Evolutionary conservation across 2,329 filamentous ascomycete genomes (phyloP).

Genomic region (Metarhizium sp.): DNA sequence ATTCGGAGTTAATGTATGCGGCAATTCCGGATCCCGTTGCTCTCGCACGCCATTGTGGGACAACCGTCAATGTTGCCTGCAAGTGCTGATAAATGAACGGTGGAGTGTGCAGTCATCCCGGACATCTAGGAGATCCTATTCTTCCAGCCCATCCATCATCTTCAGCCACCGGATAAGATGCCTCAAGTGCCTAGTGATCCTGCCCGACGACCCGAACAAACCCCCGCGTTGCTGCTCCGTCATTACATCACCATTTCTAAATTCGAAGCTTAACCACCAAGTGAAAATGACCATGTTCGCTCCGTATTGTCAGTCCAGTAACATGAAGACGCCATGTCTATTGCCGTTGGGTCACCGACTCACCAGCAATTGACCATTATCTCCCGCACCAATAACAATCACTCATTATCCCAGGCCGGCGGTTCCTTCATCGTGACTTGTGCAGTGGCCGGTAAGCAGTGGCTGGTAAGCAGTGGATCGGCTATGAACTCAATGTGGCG

Average conservation of each 20-base stretch:
- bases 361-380: neutral
- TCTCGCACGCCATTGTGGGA: neutral
- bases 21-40: neutral
- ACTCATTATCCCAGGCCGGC: neutral
- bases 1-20: no score
- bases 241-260: no score
- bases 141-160: neutral
- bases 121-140: neutral
- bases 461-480: no score
- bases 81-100: neutral
- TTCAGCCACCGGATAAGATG: neutral
- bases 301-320: no score
- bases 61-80: neutral
- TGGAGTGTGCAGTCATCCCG: neutral
- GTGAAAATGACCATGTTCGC: no score
- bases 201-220: no score
- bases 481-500: neutral
- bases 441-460: no score
- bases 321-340: no score
- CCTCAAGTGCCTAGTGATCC: neutral
- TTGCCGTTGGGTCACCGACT: no score
- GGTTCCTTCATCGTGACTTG: constrained; percentile 3
- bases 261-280: no score
- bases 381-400: neutral
- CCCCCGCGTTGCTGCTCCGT: no score